These are phyloP conservation scores for Trichophyton simii DNA, from an alignment of 2,329 filamentous ascomycete species.

Conservation along the genomic window DNA sequence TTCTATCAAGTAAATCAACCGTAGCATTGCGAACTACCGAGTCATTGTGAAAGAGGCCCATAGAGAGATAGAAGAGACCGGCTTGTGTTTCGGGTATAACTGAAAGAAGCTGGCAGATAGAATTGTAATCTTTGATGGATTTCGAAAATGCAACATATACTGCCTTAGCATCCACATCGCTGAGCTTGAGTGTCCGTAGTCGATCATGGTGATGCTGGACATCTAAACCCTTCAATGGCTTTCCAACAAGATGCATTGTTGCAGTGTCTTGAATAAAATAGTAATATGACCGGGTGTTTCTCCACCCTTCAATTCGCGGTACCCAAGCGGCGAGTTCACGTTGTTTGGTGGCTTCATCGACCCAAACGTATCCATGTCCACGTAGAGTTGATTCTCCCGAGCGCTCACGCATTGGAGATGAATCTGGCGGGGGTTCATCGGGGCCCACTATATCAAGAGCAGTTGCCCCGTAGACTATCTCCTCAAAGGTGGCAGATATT, in stretches of 20 bases:
- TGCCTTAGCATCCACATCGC: constrained; percentile 60
- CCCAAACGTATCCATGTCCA: constrained; percentile 93
- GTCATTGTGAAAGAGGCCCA: constrained; percentile 86
- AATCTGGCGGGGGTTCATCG: constrained; percentile 43
- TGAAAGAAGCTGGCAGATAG: constrained; percentile 70
- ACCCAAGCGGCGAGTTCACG: constrained; percentile 85
- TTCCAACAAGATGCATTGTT: constrained; percentile 26
- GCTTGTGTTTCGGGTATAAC: constrained; percentile 76
- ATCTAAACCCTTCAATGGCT: constrained; percentile 43
- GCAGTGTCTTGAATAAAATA: constrained; percentile 70
- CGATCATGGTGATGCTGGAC: constrained; percentile 87
- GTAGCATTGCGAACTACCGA: constrained; percentile 64
- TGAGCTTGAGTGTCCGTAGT: constrained; percentile 67
- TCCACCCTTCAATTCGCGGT: constrained; percentile 89
- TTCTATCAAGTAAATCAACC: constrained; percentile 66
- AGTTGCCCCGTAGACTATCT: constrained; percentile 85
- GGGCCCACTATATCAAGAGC: constrained; percentile 70
- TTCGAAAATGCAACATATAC: constrained; percentile 73
- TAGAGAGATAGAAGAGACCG: constrained; percentile 77
- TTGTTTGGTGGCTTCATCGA: constrained; percentile 65
- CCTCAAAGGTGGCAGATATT: constrained; percentile 86
- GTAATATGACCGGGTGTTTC: constrained; percentile 89
- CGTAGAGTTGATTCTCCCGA: constrained; percentile 41
- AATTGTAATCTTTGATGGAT: constrained; percentile 66
- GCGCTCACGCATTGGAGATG: constrained; percentile 28